A percentile compares a stretch with the other conserved stretches of the same genome.
These are phyloP conservation scores for Phytophthora vignae DNA, from an alignment of 352 stramenopile species.

Conservation along the genomic window DNA sequence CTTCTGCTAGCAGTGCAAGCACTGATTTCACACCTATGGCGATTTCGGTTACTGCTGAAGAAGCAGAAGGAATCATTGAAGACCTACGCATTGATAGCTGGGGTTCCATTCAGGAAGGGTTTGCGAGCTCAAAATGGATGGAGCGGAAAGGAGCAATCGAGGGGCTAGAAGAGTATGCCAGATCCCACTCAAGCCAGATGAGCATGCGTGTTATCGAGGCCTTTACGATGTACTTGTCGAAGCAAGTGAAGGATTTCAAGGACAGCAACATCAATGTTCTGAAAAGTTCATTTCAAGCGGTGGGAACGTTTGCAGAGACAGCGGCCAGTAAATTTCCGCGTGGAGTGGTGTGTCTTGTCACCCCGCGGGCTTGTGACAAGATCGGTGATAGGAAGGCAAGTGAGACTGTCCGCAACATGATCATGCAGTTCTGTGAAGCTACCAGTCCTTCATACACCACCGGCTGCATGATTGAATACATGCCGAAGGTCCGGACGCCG, in stretches of 20 bases:
- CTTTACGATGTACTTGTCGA: constrained; percentile 74
- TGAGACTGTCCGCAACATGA: constrained; percentile 74
- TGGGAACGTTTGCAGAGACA: constrained; percentile 75
- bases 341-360: constrained; percentile 74
- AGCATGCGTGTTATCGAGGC: constrained; percentile 75
- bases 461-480: constrained; percentile 77
- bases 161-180: constrained; percentile 65
- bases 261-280: constrained; percentile 92
- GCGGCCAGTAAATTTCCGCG: constrained; percentile 71
- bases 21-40: constrained; percentile 73
- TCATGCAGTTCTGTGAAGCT: constrained; percentile 79
- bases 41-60: constrained; percentile 68
- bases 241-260: constrained; percentile 88
- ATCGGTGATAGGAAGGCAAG: constrained; percentile 84
- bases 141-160: constrained; percentile 86
- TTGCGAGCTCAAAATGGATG: constrained; percentile 84
- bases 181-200: constrained; percentile 59
- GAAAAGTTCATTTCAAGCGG: constrained; percentile 84
- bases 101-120: constrained; percentile 57
- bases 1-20: constrained; percentile 28
- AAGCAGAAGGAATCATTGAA: constrained; percentile 67
- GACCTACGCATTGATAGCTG: constrained; percentile 74
- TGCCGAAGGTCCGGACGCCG: constrained; percentile 82
- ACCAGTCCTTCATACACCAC: constrained; percentile 80
- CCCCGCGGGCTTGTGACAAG: constrained; percentile 81